Conservation (phyloP, 2,329 filamentous ascomycete genomes). For the Aspergillus spinulosporus region DNA sequence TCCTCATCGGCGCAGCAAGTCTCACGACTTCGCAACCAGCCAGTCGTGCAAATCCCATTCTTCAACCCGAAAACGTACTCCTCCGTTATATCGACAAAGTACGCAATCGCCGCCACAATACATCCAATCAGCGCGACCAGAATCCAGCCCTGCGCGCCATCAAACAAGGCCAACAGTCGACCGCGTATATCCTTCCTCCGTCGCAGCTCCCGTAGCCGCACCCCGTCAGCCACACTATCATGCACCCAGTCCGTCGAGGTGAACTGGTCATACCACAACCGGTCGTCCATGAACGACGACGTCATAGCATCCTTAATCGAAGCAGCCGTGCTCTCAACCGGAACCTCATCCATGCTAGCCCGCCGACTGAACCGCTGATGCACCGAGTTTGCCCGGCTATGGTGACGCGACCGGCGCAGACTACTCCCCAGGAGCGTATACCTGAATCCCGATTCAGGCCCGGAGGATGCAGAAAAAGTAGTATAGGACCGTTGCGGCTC, state of each 20-base stretch:
- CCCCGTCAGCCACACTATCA: constrained; percentile 92
- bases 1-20: constrained; percentile 60
- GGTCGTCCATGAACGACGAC: constrained; percentile 71
- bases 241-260: constrained; percentile 98
- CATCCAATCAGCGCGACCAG: constrained; percentile 87
- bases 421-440: constrained; percentile 38
- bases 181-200: constrained; percentile 81
- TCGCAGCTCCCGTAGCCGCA: constrained; percentile 79
- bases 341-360: constrained; percentile 56
- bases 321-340: constrained; percentile 23
- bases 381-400: constrained; percentile 53
- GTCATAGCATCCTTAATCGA: constrained; percentile 56
- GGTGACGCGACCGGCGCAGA: constrained; percentile 43
- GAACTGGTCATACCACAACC: constrained; percentile 98
- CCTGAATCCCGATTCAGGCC: constrained; percentile 35
- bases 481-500: constrained; percentile 39
- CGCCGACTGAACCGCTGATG: constrained; percentile 49
- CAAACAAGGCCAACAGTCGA: constrained; percentile 72
- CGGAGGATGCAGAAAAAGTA: constrained; percentile 34
- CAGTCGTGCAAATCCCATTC: constrained; percentile 74
- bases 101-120: constrained; percentile 80
- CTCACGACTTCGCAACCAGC: constrained; percentile 74
- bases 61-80: constrained; percentile 86
- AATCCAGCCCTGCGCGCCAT: constrained; percentile 91
- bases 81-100: constrained; percentile 85